Evolutionary conservation across 768 basidiomycete species (phyloP).

Genomic region (Thelephora ganbajun): DNA sequence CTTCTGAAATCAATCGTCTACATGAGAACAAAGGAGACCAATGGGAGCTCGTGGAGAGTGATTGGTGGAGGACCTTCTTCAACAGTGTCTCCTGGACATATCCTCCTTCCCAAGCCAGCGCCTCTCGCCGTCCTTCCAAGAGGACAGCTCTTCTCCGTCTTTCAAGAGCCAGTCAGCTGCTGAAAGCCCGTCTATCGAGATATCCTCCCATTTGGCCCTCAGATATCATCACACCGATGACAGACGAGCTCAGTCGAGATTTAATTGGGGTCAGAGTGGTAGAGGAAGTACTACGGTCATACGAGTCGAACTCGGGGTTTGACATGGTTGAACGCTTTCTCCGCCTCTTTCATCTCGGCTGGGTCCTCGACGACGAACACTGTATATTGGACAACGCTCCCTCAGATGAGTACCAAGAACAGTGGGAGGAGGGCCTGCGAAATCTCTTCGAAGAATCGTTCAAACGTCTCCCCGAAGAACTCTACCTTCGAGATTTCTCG

Average conservation of each 20-base stretch:
- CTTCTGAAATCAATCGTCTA: background rate
- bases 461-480: slow-evolving; percentile 8
- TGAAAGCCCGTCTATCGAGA: background rate
- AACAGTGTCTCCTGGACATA: background rate
- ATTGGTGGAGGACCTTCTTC: background rate
- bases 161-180: background rate
- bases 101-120: background rate
- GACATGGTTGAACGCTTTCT: slow-evolving; percentile 1
- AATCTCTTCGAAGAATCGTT: slow-evolving; percentile 23
- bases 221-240: background rate
- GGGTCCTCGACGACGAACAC: background rate
- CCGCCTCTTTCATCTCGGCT: background rate
- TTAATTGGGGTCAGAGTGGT: slow-evolving; percentile 13
- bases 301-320: slow-evolving; percentile 12
- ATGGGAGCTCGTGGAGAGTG: background rate
- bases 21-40: background rate
- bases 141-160: background rate
- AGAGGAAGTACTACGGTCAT: slow-evolving; percentile 11
- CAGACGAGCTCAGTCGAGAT: slow-evolving; percentile 8
- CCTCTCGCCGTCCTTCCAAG: background rate
- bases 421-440: slow-evolving; percentile 29
- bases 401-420: slow-evolving; percentile 23
- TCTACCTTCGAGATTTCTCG: slow-evolving; percentile 1
- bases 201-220: background rate
- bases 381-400: background rate